These are phyloP conservation scores for Cladosporium sphaerospermum DNA, from an alignment of 2,329 filamentous ascomycete genomes.

Conservation along the genomic window DNA sequence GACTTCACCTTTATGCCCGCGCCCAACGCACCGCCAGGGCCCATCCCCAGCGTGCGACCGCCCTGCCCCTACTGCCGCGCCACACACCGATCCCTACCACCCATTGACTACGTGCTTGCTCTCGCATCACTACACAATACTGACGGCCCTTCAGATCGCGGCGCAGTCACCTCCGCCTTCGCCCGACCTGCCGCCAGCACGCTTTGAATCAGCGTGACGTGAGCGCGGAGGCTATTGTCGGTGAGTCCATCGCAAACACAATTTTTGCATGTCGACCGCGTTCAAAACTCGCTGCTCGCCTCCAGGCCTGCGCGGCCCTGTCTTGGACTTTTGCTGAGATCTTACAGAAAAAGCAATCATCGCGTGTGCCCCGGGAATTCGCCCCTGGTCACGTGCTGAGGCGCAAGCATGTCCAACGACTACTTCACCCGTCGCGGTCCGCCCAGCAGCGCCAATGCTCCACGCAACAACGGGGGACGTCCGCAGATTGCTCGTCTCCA, in stretches of 20 bases:
- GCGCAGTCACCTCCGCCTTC: neutral
- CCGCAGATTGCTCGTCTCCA: conserved; percentile 4
- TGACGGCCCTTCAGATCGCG: neutral
- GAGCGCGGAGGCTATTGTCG: neutral
- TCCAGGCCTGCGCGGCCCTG: neutral
- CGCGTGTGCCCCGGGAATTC: too few species aligned
- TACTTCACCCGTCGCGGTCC: conserved; percentile 2
- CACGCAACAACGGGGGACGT: neutral
- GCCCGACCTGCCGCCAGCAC: neutral
- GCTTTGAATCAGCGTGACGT: neutral
- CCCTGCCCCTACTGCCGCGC: neutral
- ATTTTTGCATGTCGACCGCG: neutral
- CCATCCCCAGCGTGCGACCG: neutral
- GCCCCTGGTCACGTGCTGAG: neutral
- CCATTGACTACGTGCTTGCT: neutral
- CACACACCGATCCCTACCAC: neutral
- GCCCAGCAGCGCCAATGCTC: neutral
- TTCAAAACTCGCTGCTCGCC: neutral
- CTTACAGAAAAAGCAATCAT: neutral
- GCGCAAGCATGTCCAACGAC: conserved; percentile 2
- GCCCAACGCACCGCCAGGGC: neutral
- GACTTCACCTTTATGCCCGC: neutral
- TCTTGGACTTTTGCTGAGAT: neutral
- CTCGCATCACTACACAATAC: neutral
- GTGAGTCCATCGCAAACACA: neutral